A percentile compares a stretch with the other conserved stretches of the same genome.
Conservation (phyloP, 345 rosid species). For the Eucalyptus albens region DNA sequence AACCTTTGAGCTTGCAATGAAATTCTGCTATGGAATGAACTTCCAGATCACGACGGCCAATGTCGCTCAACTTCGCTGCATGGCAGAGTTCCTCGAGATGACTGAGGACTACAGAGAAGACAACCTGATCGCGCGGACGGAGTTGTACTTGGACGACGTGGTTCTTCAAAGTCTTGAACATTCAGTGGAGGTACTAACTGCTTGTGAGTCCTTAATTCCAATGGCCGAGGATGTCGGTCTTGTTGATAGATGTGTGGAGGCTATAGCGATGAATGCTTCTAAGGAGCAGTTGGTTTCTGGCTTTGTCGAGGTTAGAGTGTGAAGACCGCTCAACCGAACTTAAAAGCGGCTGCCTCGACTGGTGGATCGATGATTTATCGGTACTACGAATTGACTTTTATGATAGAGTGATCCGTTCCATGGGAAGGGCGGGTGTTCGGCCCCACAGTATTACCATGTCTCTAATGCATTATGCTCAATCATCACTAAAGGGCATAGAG, state of each 20-base stretch:
- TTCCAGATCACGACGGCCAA: slow-evolving; percentile 69
- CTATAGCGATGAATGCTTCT: slow-evolving; percentile 62
- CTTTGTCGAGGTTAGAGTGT: slow-evolving; percentile 36
- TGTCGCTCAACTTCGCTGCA: slow-evolving; percentile 56
- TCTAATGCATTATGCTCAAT: slow-evolving; percentile 69
- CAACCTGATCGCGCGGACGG: slow-evolving; percentile 52
- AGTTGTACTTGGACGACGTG: slow-evolving; percentile 40
- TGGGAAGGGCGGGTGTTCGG: slow-evolving; percentile 48
- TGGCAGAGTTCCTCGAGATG: slow-evolving; percentile 79
- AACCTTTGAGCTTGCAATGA: slow-evolving; percentile 77
- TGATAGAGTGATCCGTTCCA: slow-evolving; percentile 35
- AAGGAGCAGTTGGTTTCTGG: slow-evolving; percentile 68
- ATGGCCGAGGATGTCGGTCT: slow-evolving; percentile 44
- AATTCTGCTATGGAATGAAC: slow-evolving; percentile 83
- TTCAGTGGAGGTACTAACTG: slow-evolving; percentile 50
- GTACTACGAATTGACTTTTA: slow-evolving; percentile 47
- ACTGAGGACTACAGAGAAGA: slow-evolving; percentile 65
- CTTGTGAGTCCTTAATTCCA: slow-evolving; percentile 32
- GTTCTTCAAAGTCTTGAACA: slow-evolving; percentile 50
- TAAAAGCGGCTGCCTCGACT: slow-evolving; percentile 39
- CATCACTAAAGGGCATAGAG: slow-evolving; percentile 43
- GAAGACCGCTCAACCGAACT: slow-evolving; percentile 36
- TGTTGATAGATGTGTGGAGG: slow-evolving; percentile 50
- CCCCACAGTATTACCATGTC: slow-evolving; percentile 48
- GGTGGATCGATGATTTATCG: slow-evolving; percentile 85